phyloP scores from a whole-genome alignment of 2,329 filamentous ascomycete genomes.

The Neophaeococcomyces mojaviensis region DNA sequence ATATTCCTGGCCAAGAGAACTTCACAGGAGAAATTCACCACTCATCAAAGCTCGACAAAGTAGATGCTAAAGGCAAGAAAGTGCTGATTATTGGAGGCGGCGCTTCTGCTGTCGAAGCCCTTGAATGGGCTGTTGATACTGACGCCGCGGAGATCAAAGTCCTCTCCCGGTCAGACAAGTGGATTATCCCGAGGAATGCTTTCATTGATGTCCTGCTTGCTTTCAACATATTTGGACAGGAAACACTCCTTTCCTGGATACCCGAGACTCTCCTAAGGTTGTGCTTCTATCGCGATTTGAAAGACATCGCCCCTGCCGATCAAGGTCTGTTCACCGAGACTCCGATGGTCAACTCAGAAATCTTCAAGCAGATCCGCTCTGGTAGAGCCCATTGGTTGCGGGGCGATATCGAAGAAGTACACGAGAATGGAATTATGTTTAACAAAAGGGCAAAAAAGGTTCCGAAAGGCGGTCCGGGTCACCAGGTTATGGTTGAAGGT shows the following conservation, averaged over 20 bases:
- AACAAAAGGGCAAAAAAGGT: conserved; percentile 66
- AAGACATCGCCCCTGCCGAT: conserved; percentile 59
- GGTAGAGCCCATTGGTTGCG: conserved; percentile 72
- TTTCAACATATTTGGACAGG: conserved; percentile 70
- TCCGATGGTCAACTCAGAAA: conserved; percentile 78
- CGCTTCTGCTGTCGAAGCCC: conserved; percentile 71
- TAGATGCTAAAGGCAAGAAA: conserved; percentile 64
- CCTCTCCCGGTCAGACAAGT: conserved; percentile 67
- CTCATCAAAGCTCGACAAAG: conserved; percentile 66
- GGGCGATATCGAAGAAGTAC: conserved; percentile 65
- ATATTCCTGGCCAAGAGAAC: conserved; percentile 60
- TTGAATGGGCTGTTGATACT: conserved; percentile 67
- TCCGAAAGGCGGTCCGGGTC: conserved; percentile 66
- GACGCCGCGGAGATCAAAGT: conserved; percentile 63
- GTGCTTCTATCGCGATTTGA: conserved; percentile 75
- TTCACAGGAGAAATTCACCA: conserved; percentile 69
- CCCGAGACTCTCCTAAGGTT: conserved; percentile 67
- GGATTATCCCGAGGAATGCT: conserved; percentile 74
- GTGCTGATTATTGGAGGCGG: conserved; percentile 71
- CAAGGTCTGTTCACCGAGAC: conserved; percentile 76
- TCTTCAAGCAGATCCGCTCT: conserved; percentile 66
- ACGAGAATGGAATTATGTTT: conserved; percentile 58
- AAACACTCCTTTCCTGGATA: conserved; percentile 68
- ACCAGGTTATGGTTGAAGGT: conserved; percentile 56
- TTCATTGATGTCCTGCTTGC: conserved; percentile 66